Base-by-base conservation (phyloP, 345 rosid genomes). In the Moricandia arvensis region DNA sequence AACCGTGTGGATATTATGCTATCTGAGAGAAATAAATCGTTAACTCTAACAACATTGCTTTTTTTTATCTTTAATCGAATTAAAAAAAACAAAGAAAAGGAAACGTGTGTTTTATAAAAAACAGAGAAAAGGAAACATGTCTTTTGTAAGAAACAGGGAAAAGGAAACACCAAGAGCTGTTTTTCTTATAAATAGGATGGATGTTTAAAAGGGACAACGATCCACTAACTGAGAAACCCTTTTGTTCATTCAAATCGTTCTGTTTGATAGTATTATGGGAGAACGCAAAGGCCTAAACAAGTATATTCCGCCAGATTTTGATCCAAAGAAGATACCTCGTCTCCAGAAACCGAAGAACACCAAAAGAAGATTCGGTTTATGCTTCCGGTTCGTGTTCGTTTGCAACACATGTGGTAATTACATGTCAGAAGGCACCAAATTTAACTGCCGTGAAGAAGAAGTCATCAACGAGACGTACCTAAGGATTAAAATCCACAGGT, bases 351-450 rank as follows among this genome's bases (percentile, higher is more conserved):
- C 59, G 4, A 71, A 43, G 21, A 71, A 71, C 45, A 71, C 3
- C 98, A 93, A 69, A 90, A 89, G 16, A 93, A 93, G 79, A 86
- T 89, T 15, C 83, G 96, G 0, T 89, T 86, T 91, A 93, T 89
- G 96, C 89, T 90, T 75, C 90, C 95, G 0, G 83, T 93, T 81
- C 85, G 93, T 80, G 85, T 87, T 31, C 86, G 90, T 0, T 93
- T 93, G 95, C 81, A 85, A 82, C 54, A 87, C 90, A 3, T 87
- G 93, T 59, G 96, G 93, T 8, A 87, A 81, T 65, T 93, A 89
- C 83, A 90, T 93, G 74, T 89, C 86, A 59, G 83, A 85, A 65
- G 97, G 97, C 7, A 93, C 98, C 27, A 87, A 93, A 61, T 89
- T 90, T 80, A 93, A 90, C 69, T 78, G 91, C 31, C 85, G 96